Evolutionary conservation across 345 rosid genomes (phyloP).

Genomic region (Lumnitzera racemosa): DNA sequence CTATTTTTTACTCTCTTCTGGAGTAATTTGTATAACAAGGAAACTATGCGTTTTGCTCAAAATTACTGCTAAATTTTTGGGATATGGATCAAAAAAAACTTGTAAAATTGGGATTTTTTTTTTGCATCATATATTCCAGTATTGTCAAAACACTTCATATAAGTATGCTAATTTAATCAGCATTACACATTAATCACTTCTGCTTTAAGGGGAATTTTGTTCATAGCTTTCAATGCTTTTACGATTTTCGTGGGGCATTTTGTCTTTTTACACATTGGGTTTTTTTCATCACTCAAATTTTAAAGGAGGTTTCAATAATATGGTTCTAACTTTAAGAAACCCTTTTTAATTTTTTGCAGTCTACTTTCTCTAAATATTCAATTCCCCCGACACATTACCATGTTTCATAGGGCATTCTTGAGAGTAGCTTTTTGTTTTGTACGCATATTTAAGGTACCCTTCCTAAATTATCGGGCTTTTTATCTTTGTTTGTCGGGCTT

Average conservation of each 20-base stretch:
- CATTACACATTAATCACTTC: too few relatives aligned
- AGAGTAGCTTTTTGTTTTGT: conserved; percentile 70
- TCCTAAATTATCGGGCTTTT: background rate
- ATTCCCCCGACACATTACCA: conserved; percentile 91
- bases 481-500: background rate
- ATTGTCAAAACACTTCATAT: too few relatives aligned
- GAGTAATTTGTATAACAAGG: conserved; percentile 96
- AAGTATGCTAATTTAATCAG: too few relatives aligned
- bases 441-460: conserved; percentile 86
- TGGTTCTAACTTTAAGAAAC: background rate
- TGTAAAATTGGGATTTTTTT: background rate
- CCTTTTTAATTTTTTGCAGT: conserved; percentile 44
- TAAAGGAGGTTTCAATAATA: background rate
- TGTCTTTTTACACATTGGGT: too few relatives aligned
- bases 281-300: background rate
- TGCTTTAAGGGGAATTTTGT: too few relatives aligned
- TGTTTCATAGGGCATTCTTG: conserved; percentile 97
- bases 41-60: background rate
- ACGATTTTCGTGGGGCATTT: too few relatives aligned
- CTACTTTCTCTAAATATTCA: conserved; percentile 90
- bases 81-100: too few relatives aligned
- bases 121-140: background rate
- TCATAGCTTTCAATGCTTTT: too few relatives aligned
- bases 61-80: background rate
- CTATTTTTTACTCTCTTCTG: conserved; percentile 84